Evolutionary conservation across 2,329 filamentous ascomycete species (phyloP), one percentile per base, ranked within the genome.

Genomic region (Macrophomina tecta): DNA sequence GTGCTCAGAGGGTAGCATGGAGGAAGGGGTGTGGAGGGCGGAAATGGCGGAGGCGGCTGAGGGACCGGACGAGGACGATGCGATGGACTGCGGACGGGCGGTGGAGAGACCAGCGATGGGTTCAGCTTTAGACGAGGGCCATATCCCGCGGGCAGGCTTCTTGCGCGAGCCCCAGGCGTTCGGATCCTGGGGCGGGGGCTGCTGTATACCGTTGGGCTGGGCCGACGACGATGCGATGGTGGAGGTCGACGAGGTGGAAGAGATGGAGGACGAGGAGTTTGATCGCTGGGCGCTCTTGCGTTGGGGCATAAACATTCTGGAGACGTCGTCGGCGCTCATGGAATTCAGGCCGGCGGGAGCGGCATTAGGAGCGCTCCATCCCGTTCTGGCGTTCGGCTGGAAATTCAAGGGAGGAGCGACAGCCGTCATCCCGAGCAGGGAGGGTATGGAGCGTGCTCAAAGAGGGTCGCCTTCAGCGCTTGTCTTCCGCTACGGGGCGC

Each of bases 201-300:
- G 64, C 82, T 79, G 71, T 66, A 83, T 85, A 70, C 88, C 88
- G 86, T 90, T 91, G 70, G 86, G 76, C 74, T 87, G 87, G 32
- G 86, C 83, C 60, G 85, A 83, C 74, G 87, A 83, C 67, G 87
- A 85, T 46, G 87, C 85, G 69, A 91, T 82, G 65, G 90, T 91
- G 2, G 90, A 88, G 48, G 83, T 87, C 60, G 88, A 88, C 14
- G 92, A 91, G 66, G 81, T 81, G 28, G 87, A 89, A 66, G 83
- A 82, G 70, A 96, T 85, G 53, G 94, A 97, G 4, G 93, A 97
- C 67, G 93, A 95, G 42, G 94, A 98, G 83, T 93, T 97, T 75
- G 90, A 90, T 78, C 94, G 89, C 78, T 94, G 92, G 69, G 93
- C 85, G 76, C 86, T 89, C 82, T 97, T 97, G 73, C 93, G 92